Percentiles rank a stretch among this genome's conserved stretches.
These are phyloP conservation scores for Globisporangium nodosum DNA, from an alignment of 352 stramenopile species.

Conservation along the genomic window DNA sequence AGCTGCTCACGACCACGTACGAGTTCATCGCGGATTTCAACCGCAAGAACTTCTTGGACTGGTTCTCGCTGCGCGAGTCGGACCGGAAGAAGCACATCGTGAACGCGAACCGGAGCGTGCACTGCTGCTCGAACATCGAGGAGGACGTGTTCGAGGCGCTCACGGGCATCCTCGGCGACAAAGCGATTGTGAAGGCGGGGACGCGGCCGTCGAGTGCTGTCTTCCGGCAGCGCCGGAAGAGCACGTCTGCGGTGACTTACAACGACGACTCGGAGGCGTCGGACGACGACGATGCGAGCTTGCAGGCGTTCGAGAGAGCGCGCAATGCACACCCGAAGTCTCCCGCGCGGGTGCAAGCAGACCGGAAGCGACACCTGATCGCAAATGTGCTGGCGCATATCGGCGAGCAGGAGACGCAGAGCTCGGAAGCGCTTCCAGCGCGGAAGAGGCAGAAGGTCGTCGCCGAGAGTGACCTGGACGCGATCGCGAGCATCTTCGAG, in stretches of 20 bases:
- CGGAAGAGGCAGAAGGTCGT: slow-evolving; percentile 4
- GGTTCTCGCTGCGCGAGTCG: slow-evolving; percentile 12
- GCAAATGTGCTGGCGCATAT: slow-evolving; percentile 11
- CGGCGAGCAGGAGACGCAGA: slow-evolving; percentile 3
- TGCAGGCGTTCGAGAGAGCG: background rate
- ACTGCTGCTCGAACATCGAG: slow-evolving; percentile 14
- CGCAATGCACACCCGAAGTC: slow-evolving; percentile 1
- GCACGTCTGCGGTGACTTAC: background rate
- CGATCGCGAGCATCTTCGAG: slow-evolving; percentile 10
- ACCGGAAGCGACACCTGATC: slow-evolving; percentile 7
- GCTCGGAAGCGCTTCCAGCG: background rate
- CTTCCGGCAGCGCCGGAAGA: background rate
- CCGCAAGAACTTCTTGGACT: slow-evolving; percentile 12
- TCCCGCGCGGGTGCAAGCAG: background rate
- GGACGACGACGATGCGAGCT: background rate
- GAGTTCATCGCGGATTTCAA: slow-evolving; percentile 15
- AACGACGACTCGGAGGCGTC: background rate
- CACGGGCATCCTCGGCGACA: slow-evolving; percentile 6
- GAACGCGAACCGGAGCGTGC: slow-evolving; percentile 6
- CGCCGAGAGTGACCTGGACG: background rate
- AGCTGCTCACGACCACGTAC: slow-evolving; percentile 10
- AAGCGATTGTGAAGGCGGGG: background rate
- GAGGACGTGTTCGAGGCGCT: slow-evolving; percentile 12
- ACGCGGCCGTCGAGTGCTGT: slow-evolving; percentile 6
- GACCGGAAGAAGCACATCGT: slow-evolving; percentile 15